A percentile compares a stretch with the other conserved stretches of the same genome.
Conservation (phyloP, 768 basidiomycete genomes). For the Termitomyces sp. region DNA sequence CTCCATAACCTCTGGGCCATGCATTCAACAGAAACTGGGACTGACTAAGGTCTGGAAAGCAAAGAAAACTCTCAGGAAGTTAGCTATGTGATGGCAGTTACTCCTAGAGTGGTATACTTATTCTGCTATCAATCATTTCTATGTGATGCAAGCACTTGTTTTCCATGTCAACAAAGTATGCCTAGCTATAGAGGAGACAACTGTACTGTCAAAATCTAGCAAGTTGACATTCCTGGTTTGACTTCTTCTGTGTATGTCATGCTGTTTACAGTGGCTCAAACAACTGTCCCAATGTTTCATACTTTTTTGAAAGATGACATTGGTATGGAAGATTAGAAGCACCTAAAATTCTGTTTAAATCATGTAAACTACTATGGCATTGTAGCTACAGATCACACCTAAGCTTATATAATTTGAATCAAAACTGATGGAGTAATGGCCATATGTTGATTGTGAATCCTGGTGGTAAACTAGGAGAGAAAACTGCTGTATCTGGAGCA, state of each 20-base stretch:
- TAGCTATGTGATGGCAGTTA: conserved; percentile 30
- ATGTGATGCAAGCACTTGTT: conserved; percentile 84
- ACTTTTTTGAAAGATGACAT: no score
- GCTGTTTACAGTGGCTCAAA: no score
- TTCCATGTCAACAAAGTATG: conserved; percentile 85
- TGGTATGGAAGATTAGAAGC: no score
- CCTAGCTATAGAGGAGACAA: conserved; percentile 95
- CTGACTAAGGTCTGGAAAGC: conserved; percentile 72
- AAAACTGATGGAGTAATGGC: no score
- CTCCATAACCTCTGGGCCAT: conserved; percentile 36
- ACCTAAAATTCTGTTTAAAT: no score
- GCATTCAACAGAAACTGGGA: conserved; percentile 23
- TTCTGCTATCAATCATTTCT: conserved; percentile 65
- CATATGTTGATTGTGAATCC: no score
- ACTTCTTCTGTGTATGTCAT: conserved; percentile 70
- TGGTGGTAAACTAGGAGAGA: no score
- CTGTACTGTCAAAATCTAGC: conserved; percentile 94
- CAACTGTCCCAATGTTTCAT: no score
- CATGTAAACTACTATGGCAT: no score
- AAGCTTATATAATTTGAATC: no score
- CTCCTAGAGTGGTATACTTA: conserved; percentile 12
- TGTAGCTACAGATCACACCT: no score
- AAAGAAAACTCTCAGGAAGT: conserved; percentile 86
- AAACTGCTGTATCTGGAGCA: no score
- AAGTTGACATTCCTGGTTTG: conserved; percentile 71